Conservation (phyloP, 2,329 filamentous ascomycete species). For the Botrytis squamosa region DNA sequence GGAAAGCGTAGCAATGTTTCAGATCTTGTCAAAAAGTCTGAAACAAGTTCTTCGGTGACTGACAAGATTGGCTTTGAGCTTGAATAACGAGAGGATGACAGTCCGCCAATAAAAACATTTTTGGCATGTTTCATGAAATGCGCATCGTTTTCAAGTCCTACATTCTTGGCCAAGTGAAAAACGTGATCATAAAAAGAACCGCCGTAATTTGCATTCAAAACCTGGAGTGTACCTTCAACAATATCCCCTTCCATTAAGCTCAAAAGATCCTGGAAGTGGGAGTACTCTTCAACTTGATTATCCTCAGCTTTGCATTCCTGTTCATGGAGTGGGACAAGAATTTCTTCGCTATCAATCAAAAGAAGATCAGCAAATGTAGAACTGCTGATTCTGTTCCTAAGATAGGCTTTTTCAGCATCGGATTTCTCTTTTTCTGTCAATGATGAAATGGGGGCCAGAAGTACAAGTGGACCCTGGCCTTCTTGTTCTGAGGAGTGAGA, state of each 20-base stretch:
- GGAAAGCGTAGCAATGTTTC: slow-evolving; percentile 12
- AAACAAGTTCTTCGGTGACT: slow-evolving; percentile 15
- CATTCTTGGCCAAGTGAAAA: background rate
- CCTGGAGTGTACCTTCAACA: slow-evolving; percentile 10
- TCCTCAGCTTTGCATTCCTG: background rate
- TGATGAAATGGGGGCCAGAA: background rate
- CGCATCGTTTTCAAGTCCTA: slow-evolving; percentile 14
- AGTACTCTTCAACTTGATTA: background rate
- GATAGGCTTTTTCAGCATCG: background rate
- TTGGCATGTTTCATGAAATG: slow-evolving; percentile 20
- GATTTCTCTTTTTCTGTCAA: too few relatives aligned
- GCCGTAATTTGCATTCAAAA: slow-evolving; percentile 2
- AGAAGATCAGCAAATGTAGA: slow-evolving; percentile 20
- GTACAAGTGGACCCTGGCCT: background rate
- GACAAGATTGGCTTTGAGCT: background rate
- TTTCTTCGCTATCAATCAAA: slow-evolving; percentile 10
- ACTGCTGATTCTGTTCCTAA: slow-evolving; percentile 23
- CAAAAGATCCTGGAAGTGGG: slow-evolving; percentile 18
- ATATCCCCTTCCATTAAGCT: slow-evolving; percentile 14
- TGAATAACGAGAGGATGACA: slow-evolving; percentile 22
- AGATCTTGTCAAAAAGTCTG: slow-evolving; percentile 11
- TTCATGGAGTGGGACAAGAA: slow-evolving; percentile 22
- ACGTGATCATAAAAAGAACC: slow-evolving; percentile 23
- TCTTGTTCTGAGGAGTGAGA: background rate
- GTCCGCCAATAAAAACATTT: slow-evolving; percentile 17